Conservation (phyloP, 139 green algal species). For the Micromonas pusilla region DNA sequence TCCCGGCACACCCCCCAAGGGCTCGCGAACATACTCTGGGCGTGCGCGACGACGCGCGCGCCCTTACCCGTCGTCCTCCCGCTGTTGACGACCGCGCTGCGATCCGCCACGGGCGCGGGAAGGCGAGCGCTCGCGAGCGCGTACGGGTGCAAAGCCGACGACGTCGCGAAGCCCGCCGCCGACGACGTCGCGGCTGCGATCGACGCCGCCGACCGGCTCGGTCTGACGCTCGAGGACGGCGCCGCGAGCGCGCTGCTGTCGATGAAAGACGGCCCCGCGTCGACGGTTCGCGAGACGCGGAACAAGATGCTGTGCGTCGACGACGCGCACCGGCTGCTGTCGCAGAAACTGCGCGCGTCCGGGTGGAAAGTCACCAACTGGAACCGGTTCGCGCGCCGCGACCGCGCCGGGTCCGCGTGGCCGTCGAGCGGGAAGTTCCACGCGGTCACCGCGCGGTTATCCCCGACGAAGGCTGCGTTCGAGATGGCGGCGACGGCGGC, state of each 20-base stretch:
- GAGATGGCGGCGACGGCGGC: neutral
- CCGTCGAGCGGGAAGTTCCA: neutral
- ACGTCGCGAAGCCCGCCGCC: neutral
- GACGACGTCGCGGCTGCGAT: neutral
- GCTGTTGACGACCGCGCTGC: too few relatives aligned
- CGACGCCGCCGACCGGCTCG: neutral
- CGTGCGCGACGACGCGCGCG: too few relatives aligned
- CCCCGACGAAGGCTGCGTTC: constrained; percentile 12
- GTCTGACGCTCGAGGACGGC: neutral
- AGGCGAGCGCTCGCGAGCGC: too few relatives aligned
- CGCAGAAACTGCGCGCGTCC: neutral
- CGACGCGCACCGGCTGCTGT: neutral
- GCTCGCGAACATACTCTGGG: too few relatives aligned
- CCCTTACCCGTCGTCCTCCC: too few relatives aligned
- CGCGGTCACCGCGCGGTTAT: neutral
- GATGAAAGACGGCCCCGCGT: neutral
- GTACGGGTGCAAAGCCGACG: neutral
- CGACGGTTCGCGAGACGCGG: neutral
- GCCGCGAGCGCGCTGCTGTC: neutral
- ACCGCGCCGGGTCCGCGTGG: neutral
- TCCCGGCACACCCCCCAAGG: too few relatives aligned
- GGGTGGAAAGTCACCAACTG: neutral
- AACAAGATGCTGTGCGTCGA: neutral
- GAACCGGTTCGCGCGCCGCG: neutral
- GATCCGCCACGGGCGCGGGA: too few relatives aligned